A percentile compares a stretch with the other conserved stretches of the same genome.
phyloP scores from a whole-genome alignment of 345 rosid genomes.

The Trapa incisa region DNA sequence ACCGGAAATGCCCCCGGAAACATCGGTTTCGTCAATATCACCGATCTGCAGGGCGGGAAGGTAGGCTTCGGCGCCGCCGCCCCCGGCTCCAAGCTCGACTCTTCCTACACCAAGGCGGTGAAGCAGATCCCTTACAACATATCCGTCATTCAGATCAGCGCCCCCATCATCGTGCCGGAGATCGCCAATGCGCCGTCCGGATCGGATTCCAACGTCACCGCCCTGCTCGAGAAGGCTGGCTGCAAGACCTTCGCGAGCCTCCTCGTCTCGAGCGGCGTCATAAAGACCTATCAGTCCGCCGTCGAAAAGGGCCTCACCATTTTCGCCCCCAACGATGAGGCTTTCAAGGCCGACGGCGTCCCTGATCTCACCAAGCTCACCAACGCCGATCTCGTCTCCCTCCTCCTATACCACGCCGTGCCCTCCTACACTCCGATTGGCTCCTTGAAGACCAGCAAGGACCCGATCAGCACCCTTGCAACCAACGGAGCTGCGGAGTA shows the following conservation, averaged over 20 bases:
- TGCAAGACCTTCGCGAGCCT: constrained; percentile 66
- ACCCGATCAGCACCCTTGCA: constrained; percentile 58
- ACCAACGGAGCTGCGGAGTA: constrained; percentile 57
- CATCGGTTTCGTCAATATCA: constrained; percentile 74
- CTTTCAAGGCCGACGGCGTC: constrained; percentile 58
- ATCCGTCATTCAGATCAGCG: constrained; percentile 53
- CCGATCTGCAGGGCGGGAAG: constrained; percentile 74
- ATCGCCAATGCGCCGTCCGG: constrained; percentile 51
- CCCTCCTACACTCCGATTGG: constrained; percentile 56
- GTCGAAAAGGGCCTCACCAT: constrained; percentile 59
- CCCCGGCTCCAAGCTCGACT: constrained; percentile 72
- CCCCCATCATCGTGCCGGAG: constrained; percentile 61
- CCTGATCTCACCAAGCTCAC: constrained; percentile 69
- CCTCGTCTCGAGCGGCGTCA: constrained; percentile 53
- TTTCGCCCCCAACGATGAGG: constrained; percentile 84
- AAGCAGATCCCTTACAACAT: constrained; percentile 77
- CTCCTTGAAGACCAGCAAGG: constrained; percentile 46
- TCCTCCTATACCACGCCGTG: constrained; percentile 67
- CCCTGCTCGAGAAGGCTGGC: constrained; percentile 71
- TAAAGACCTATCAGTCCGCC: constrained; percentile 56
- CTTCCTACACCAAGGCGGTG: constrained; percentile 57
- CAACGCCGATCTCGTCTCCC: constrained; percentile 55
- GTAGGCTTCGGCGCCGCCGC: constrained; percentile 76
- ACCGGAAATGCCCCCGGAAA: constrained; percentile 86
- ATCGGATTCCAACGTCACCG: constrained; percentile 53